phyloP scores from a whole-genome alignment of 2,329 filamentous ascomycete genomes.

The Paracorniculantispora psalliotae region DNA sequence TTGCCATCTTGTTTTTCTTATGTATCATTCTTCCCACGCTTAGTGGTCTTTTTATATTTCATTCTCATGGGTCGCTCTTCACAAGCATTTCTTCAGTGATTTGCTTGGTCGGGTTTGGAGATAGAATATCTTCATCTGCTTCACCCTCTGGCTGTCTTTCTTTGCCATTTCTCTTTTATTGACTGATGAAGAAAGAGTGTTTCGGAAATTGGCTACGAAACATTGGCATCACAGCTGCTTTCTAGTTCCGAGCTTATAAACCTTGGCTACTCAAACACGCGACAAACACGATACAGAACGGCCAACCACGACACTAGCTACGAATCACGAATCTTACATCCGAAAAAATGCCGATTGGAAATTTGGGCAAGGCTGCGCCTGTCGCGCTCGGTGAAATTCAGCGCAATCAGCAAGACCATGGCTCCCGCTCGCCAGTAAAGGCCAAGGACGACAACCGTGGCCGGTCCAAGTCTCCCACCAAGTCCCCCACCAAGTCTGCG shows the following conservation, averaged over 20 bases:
- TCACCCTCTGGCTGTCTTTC: not conserved
- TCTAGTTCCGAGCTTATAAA: no score
- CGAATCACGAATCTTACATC: not conserved
- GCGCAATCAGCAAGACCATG: slow-evolving; percentile 46
- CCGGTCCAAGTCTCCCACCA: slow-evolving; percentile 37
- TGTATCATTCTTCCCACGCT: slow-evolving; percentile 5
- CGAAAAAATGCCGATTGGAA: slow-evolving; percentile 4
- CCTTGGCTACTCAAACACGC: no score
- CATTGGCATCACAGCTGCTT: no score
- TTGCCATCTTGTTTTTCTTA: not conserved
- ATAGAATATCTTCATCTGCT: not conserved
- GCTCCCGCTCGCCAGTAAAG: slow-evolving; percentile 37
- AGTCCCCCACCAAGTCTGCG: slow-evolving; percentile 41
- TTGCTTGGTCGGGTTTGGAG: not conserved
- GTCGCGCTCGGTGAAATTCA: slow-evolving; percentile 52
- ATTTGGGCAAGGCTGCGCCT: not conserved
- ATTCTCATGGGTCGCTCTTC: not conserved
- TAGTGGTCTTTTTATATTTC: not conserved
- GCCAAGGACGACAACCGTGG: slow-evolving; percentile 29
- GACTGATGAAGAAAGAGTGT: not conserved
- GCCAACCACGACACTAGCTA: not conserved
- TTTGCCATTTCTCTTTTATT: not conserved
- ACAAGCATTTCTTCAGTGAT: not conserved
- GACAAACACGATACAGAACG: not conserved
- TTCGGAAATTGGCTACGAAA: no score